Percentiles rank a stretch among this genome's conserved stretches.
phyloP scores from a whole-genome alignment of 2,329 filamentous ascomycete species.

The Trichoderma koningiopsis region DNA sequence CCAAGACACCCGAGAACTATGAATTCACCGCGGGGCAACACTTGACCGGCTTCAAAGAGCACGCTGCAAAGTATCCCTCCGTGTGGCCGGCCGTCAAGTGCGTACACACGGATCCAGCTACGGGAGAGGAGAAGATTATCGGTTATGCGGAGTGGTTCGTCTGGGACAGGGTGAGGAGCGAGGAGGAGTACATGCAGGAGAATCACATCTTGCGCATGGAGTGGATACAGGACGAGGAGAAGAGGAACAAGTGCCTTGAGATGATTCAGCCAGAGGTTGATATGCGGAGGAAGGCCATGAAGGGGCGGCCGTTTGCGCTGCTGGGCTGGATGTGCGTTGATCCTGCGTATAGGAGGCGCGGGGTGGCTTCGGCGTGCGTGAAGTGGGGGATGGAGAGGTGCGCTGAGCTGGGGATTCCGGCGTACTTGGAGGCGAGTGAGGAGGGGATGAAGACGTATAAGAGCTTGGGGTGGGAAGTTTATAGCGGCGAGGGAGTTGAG shows the following conservation, averaged over 20 bases:
- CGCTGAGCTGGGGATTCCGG: constrained; percentile 23
- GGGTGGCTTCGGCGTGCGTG: constrained; percentile 17
- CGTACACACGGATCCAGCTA: constrained; percentile 13
- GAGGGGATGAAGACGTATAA: constrained; percentile 25
- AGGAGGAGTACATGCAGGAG: constrained; percentile 13
- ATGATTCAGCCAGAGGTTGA: not conserved
- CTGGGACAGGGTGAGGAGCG: constrained; percentile 17
- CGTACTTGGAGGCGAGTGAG: constrained; percentile 27
- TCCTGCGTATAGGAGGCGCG: constrained; percentile 5
- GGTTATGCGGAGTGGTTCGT: constrained; percentile 26
- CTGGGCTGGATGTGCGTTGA: constrained; percentile 24
- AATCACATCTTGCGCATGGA: constrained; percentile 2
- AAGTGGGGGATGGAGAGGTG: constrained; percentile 25
- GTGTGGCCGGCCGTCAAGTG: constrained; percentile 23
- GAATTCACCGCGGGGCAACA: constrained; percentile 3
- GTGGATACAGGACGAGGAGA: constrained; percentile 6
- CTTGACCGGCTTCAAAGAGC: constrained; percentile 1
- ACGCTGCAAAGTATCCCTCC: constrained; percentile 18
- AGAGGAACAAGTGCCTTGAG: not conserved
- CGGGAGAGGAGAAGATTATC: constrained; percentile 21
- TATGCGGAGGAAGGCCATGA: not conserved
- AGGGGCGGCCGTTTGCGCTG: constrained; percentile 15
- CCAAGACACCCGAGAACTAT: constrained; percentile 16
- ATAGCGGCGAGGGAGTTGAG: not conserved
- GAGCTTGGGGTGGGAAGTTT: constrained; percentile 21